A percentile compares a stretch with the other conserved stretches of the same genome.
phyloP scores from a whole-genome alignment of 306 rosid genomes.

The Medicago lupulina region DNA sequence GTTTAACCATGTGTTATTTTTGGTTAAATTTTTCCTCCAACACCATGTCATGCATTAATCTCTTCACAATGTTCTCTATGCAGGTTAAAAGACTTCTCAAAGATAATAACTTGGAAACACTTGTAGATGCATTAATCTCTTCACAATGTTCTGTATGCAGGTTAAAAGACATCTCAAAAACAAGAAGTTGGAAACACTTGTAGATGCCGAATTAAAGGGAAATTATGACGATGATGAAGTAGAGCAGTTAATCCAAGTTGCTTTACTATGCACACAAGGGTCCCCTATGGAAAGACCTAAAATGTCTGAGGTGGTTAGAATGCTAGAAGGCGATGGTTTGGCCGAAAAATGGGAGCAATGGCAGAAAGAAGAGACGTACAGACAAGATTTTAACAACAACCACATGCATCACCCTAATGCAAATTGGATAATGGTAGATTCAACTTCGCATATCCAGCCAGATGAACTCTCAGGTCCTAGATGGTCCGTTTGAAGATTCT shows the following conservation, averaged over 20 bases:
- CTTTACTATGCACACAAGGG: conserved; percentile 87
- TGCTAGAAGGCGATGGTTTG: conserved; percentile 97
- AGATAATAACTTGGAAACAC: conserved; percentile 74
- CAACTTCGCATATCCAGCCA: conserved; percentile 70
- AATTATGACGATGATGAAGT: conserved; percentile 67
- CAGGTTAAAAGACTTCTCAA: conserved; percentile 31
- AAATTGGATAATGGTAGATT: conserved; percentile 73
- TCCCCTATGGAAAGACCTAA: conserved; percentile 86
- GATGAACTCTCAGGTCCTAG: conserved; percentile 93
- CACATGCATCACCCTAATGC: conserved; percentile 52
- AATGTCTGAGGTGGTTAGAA: conserved; percentile 94
- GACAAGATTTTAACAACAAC: conserved; percentile 61
- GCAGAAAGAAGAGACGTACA: conserved; percentile 83
- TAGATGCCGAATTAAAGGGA: conserved; percentile 77
- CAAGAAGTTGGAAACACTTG: conserved; percentile 74
- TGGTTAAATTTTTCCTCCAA: no score
- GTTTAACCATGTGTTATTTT: no score
- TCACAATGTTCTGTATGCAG: no score
- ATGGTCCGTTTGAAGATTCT: conserved; percentile 43
- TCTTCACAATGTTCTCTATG: no score
- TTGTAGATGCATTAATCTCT: conserved; percentile 89
- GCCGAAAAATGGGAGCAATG: conserved; percentile 97
- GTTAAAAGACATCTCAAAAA: conserved; percentile 48
- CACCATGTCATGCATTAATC: background rate
- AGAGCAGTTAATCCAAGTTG: conserved; percentile 89